A percentile compares a stretch with the other conserved stretches of the same genome.
These are phyloP conservation scores for Phytopythium kandeliae DNA, from an alignment of 352 stramenopile genomes.

Conservation along the genomic window DNA sequence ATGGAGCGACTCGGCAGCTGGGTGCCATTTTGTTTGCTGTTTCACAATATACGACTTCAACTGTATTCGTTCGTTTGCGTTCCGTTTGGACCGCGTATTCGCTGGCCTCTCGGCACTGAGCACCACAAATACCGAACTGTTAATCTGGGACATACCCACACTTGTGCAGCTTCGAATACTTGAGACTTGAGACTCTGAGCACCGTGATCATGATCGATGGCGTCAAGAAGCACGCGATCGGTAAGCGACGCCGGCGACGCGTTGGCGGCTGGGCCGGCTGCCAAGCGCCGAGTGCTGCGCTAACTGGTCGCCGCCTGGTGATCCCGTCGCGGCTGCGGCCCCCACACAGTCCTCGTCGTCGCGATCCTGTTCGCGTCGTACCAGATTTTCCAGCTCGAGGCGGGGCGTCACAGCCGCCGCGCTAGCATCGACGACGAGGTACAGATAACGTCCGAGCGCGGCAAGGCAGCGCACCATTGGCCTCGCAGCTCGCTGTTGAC, in stretches of 20 bases:
- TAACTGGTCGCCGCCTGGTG: not conserved
- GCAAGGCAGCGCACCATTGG: too few species aligned
- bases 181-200: too few species aligned
- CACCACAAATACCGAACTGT: too few species aligned
- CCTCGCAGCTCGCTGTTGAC: too few species aligned
- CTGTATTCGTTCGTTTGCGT: too few species aligned
- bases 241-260: slow-evolving; percentile 8
- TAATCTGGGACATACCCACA: too few species aligned
- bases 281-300: not conserved
- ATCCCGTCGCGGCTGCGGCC: not conserved
- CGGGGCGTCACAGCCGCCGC: slow-evolving; percentile 22
- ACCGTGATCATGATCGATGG: slow-evolving; percentile 14
- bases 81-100: too few species aligned
- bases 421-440: slow-evolving; percentile 37
- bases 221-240: slow-evolving; percentile 32
- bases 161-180: too few species aligned
- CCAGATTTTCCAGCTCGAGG: slow-evolving; percentile 50
- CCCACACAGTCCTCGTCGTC: slow-evolving; percentile 43
- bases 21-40: not conserved
- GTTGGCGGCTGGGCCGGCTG: not conserved
- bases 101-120: too few species aligned
- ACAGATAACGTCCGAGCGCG: too few species aligned
- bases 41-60: not conserved
- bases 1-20: too few species aligned
- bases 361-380: slow-evolving; percentile 55